Percentiles rank a stretch among this genome's conserved stretches.
These are phyloP conservation scores for Allomyces macrogynus DNA, from an alignment of 192 early-diverging fungal genomes.

Conservation along the genomic window DNA sequence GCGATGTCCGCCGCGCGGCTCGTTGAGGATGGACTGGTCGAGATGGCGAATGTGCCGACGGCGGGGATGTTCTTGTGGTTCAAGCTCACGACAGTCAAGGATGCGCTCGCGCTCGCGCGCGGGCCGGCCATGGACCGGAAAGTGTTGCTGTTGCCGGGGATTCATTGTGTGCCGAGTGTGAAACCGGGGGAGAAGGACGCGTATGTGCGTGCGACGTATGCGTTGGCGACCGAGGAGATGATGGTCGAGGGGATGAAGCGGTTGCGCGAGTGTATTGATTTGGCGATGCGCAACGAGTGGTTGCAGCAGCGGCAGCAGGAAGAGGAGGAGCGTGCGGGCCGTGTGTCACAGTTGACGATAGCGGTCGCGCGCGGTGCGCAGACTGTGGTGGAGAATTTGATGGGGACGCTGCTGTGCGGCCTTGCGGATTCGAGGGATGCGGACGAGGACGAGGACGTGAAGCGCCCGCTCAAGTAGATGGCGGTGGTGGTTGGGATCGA, in stretches of 20 bases:
- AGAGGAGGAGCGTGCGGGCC: no score
- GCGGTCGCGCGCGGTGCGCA: no score
- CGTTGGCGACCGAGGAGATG: constrained; percentile 33
- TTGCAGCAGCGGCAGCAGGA: no score
- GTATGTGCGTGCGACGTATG: constrained; percentile 46
- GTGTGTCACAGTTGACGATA: no score
- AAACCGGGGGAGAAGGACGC: constrained; percentile 9
- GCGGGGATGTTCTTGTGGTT: constrained; percentile 89
- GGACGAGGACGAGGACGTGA: no score
- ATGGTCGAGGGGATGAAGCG: constrained; percentile 41
- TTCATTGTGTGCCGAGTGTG: background rate
- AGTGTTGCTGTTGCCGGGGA: constrained; percentile 47
- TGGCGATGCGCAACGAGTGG: no score
- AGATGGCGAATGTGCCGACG: constrained; percentile 28
- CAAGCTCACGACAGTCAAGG: constrained; percentile 20
- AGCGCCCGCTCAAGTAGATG: no score
- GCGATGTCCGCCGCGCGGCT: constrained; percentile 26
- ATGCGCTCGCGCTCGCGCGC: constrained; percentile 7
- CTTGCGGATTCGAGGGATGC: no score
- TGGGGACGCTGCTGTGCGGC: no score
- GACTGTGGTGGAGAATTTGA: no score
- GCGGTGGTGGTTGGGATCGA: no score
- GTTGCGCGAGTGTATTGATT: constrained; percentile 16
- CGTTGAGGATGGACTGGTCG: constrained; percentile 29
- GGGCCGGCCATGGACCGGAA: constrained; percentile 33